Evolutionary conservation across 2,329 filamentous ascomycete species (phyloP), one percentile per base, ranked within the genome.

Genomic region (Colletotrichum limetticola): DNA sequence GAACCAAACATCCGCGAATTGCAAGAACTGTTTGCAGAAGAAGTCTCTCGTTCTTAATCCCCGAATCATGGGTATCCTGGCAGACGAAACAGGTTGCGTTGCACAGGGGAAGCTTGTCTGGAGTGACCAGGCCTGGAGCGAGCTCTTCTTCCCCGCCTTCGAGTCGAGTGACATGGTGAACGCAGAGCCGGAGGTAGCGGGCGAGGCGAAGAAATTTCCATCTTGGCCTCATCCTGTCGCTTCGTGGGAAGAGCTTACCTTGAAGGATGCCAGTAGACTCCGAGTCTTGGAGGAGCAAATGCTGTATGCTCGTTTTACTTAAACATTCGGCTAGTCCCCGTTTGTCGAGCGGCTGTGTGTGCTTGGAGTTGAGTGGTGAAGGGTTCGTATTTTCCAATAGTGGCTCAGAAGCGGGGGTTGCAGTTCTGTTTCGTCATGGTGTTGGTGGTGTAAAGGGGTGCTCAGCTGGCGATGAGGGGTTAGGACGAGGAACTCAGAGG

Each of bases 1-100:
- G n/a, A 91, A 90, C 71, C 81, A 81, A 2, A 74, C 81, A 2
- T 75, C 71, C 0, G 81, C 78, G 1, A 78, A 75, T 12, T 87
- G 85, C 72, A 81, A 78, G 26, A 82, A 83, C 72, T 87, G 85
- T 72, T 69, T 76, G 14, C 76, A 65, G 11, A 58, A 74, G 3
- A 74, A 77, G 3, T 59, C 74, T 0, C 80, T 86, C 12, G 74
- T 75, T 8, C 77, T 85, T 3, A 87, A 87, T 74, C 81, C 85
- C 4, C 80, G 79, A 11, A 78, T 85, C 37, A 77, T 87, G 30
- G 83, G 84, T 9, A 78, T 77, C 0, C 75, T 87, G 2, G 63
- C 83, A 8, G 86, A 92, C 72, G 90, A 92, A 78, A 91, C 89
- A 0, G 90, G 87, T 5, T 83, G 82, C 42, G 83, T 91, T 9